Evolutionary conservation across 208 protist species (phyloP), one percentile per base, ranked within the genome.

Genomic region (Acanthamoeba pearcei): DNA sequence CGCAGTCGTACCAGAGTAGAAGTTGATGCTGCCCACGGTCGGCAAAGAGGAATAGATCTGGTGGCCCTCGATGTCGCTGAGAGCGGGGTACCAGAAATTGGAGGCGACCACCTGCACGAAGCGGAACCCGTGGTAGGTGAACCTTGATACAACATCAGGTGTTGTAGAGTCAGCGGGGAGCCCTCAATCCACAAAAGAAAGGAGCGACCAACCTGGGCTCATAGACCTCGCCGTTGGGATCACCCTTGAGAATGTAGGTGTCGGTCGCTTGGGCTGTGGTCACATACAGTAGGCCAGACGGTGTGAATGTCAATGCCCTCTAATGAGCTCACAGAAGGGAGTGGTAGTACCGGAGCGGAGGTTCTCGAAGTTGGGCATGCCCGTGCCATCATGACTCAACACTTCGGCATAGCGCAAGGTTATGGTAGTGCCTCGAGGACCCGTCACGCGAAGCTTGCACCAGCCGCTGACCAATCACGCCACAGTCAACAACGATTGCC

Each of bases 111-210:
- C 72, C 22, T 97, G 80, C 8, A 95, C 95, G 55, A 62, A 97
- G 32, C 95, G 95, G 74, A 97, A 97, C 3, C 96, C 96, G 80
- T 97, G 96, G 74, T 96, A 96, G 12, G 96, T 96, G 72, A 80
- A 80, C 42, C 72, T 51, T 51, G 49, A 1, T 12, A 0, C 42
- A 49, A 12, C 42, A 49, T 49, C 42, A 12, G 5, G 42, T 6
- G 9, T 12, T 49, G 42, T 42, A 42, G 42, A 51, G 49, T 51
- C 49, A 51, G 49, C 46, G 49, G 9, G 49, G 49, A 51, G 5
- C 49, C 49, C 49, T 49, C 49, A 51, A 13, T 51, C 15, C 0
- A 51, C 13, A 49, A 49, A 49, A 49, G 42, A 49, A 49, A 49
- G 38, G 3, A 42, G 38, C 9, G 42, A 51, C 49, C 49, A 93